A percentile compares a stretch with the other conserved stretches of the same genome.
phyloP scores from a whole-genome alignment of 306 rosid genomes.

The Begonia peltatifolia region DNA sequence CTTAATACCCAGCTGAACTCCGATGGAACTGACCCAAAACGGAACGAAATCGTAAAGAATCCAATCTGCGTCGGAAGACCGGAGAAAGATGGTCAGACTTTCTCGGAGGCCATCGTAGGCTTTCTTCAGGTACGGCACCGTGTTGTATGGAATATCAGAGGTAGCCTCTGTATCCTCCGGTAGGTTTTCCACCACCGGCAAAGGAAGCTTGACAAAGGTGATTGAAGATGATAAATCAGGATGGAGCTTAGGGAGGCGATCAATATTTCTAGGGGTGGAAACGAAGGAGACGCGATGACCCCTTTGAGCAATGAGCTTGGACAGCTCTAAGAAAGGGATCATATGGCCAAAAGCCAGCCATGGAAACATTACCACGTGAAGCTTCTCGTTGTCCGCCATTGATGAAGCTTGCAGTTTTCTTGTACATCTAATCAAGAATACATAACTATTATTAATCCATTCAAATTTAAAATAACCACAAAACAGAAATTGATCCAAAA shows the following conservation, averaged over 20 bases:
- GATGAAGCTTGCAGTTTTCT: background rate
- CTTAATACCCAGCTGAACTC: slow-evolving; percentile 13
- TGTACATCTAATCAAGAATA: no score
- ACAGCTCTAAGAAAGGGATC: slow-evolving; percentile 30
- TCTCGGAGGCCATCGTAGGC: slow-evolving; percentile 23
- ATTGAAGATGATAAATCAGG: slow-evolving; percentile 11
- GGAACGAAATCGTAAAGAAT: slow-evolving; percentile 20
- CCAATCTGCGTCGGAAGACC: slow-evolving; percentile 26
- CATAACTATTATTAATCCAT: no score
- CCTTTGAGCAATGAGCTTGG: slow-evolving; percentile 34
- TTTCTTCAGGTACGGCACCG: slow-evolving; percentile 21
- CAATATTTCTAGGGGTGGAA: slow-evolving; percentile 44
- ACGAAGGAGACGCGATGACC: slow-evolving; percentile 35
- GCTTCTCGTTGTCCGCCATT: slow-evolving; percentile 5
- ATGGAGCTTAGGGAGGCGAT: slow-evolving; percentile 34
- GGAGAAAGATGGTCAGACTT: slow-evolving; percentile 14
- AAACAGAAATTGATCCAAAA: no score
- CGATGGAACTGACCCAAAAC: slow-evolving; percentile 15
- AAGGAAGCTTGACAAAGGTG: slow-evolving; percentile 20
- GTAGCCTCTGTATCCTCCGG: slow-evolving; percentile 39
- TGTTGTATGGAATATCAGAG: slow-evolving; percentile 17
- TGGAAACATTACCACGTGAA: slow-evolving; percentile 39
- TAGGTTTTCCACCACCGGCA: slow-evolving; percentile 16
- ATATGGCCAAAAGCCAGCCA: slow-evolving; percentile 49
- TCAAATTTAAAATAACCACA: no score